Evolutionary conservation across 257 asterid genomes (phyloP), one percentile per base, ranked within the genome.

Genomic region (Przewalskia tangutica): DNA sequence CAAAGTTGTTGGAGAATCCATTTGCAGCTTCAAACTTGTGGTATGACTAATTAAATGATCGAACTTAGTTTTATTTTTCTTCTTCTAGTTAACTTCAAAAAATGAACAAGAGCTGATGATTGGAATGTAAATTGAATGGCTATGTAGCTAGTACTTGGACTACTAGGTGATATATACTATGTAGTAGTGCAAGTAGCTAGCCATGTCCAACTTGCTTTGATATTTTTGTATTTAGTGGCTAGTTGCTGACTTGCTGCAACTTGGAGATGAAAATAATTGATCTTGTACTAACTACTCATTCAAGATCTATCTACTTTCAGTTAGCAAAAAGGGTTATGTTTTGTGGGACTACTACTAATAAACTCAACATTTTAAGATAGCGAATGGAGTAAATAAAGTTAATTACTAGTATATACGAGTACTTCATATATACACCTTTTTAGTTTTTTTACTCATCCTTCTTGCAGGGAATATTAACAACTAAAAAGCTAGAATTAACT

Each of bases 1-100:
- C 83, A 20, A 65, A 80, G 8, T 80, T 80, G 77, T 48, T 80
- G 32, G 83, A 80, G 54, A 54, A 64, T 64, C 77, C 83, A 38
- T 12, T 20, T 4, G 20, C 48, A 42, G 42, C 80, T n/a, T 16
- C 77, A 48, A 50, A 80, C 60, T 13, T 34, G 77, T 80, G 83
- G 83, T 80, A 80, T 64, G 83, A 32, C 50, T 80, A 70, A 80
- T 38, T 38, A 4, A 38, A 38, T 38, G 42, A 44, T 18, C 11
- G 17, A 62, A 80, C 18, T 50, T 53, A 16, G 17, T 63, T 50
- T 80, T 10, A 44, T 32, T 51, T n/a, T 51, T 13, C 2, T 13
- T 34, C 9, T 13, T 42, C 18, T 77, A 77, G 59, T 67, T 76
- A 12, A 50, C 55, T 40, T 8, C 8, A 27, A 32, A 20, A 53